Conservation (phyloP, 1,284 basidiomycete genomes). For the Stereum hirsutum region DNA sequence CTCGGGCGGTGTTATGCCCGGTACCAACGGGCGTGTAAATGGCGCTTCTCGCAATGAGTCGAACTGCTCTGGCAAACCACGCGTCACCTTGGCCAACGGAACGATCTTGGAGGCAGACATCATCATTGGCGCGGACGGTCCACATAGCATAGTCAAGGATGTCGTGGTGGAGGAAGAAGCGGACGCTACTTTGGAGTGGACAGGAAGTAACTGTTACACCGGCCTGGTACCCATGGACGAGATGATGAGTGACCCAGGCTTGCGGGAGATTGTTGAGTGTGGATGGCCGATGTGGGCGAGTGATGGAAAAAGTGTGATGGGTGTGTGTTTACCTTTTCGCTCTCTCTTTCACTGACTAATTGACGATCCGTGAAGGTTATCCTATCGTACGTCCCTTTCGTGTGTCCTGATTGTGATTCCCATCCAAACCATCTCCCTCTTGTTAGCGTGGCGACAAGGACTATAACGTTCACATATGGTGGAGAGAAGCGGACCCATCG, state of each 20-base stretch:
- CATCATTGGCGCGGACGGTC: slow-evolving; percentile 22
- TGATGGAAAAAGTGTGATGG: background rate
- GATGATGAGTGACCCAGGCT: background rate
- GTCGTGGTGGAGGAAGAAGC: slow-evolving; percentile 9
- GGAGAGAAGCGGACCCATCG: background rate
- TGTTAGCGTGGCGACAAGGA: background rate
- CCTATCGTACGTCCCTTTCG: background rate
- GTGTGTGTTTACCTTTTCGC: background rate
- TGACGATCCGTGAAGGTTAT: background rate
- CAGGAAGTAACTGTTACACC: slow-evolving; percentile 5
- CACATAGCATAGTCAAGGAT: slow-evolving; percentile 12
- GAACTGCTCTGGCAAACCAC: background rate
- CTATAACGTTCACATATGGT: slow-evolving; percentile 1
- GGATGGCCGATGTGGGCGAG: slow-evolving; percentile 5
- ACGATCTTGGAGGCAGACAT: slow-evolving; percentile 19
- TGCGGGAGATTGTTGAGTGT: background rate
- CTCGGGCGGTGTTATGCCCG: too few species aligned
- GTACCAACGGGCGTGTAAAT: too few species aligned
- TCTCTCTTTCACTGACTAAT: background rate
- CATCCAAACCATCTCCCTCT: too few species aligned
- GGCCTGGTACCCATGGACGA: slow-evolving; percentile 8
- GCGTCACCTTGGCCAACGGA: slow-evolving; percentile 17
- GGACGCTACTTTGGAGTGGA: too few species aligned
- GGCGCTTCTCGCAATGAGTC: too few species aligned
- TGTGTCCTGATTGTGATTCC: background rate